phyloP scores from a whole-genome alignment of 2,329 filamentous ascomycete species.

The Hypocrella siamensis region DNA sequence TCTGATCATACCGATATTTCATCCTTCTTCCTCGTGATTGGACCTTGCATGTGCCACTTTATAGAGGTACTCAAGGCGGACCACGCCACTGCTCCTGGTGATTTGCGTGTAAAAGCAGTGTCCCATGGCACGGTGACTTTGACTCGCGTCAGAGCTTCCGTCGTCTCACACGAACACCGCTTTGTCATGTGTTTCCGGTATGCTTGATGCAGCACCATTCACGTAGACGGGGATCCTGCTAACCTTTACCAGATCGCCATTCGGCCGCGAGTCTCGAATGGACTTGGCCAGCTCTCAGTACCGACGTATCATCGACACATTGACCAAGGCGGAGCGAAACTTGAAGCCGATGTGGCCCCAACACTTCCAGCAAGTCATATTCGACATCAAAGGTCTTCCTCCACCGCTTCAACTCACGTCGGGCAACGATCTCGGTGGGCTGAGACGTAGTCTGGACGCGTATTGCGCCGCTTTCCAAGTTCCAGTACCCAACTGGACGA shows the following conservation, averaged over 20 bases:
- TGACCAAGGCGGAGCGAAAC: constrained; percentile 38
- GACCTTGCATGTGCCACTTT: constrained; percentile 35
- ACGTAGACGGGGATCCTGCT: background rate
- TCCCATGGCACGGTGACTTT: constrained; percentile 37
- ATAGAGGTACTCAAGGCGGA: constrained; percentile 32
- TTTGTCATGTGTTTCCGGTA: constrained; percentile 40
- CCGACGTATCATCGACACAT: constrained; percentile 34
- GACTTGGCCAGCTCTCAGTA: constrained; percentile 40
- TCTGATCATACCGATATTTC: constrained; percentile 32
- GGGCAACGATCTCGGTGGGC: constrained; percentile 37
- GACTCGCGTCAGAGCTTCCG: constrained; percentile 33
- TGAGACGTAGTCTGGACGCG: constrained; percentile 37
- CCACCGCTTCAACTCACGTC: constrained; percentile 37
- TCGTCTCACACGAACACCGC: constrained; percentile 35
- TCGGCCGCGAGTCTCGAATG: constrained; percentile 26
- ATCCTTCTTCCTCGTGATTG: constrained; percentile 38
- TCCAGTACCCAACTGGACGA: constrained; percentile 34
- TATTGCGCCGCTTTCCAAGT: constrained; percentile 38
- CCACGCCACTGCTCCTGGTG: constrained; percentile 22
- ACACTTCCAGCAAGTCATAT: constrained; percentile 35
- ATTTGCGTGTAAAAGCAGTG: constrained; percentile 32
- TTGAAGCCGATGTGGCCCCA: constrained; percentile 44
- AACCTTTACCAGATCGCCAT: constrained; percentile 17
- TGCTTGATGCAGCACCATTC: constrained; percentile 6
- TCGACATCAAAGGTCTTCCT: constrained; percentile 34